Evolutionary conservation across 257 asterid species (phyloP), one percentile per base, ranked within the genome.

Genomic region (Salvia hispanica): DNA sequence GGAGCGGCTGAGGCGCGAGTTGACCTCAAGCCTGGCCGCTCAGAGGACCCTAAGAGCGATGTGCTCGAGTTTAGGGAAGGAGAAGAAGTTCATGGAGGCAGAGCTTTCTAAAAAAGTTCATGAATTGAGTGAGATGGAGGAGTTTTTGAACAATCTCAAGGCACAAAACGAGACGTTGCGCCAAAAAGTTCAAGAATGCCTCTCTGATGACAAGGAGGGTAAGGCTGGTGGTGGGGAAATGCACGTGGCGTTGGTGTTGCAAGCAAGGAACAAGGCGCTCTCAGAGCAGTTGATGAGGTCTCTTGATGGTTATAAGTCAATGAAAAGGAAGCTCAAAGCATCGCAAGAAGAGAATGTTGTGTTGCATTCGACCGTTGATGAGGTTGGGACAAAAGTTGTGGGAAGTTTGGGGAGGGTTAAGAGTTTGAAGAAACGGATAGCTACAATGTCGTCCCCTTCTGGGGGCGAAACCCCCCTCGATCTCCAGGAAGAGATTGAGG

Each of bases 31-130:
- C 80, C 4, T 77, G 71, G 88, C 85, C 10, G 91, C 91, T 1
- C 79, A 84, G 34, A 92, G 81, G 51, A 86, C 78, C 75, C 87
- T 92, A 21, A 84, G 82, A 45, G 74, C 75, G 2, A 74, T 85
- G 94, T 89, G 94, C 72, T 74, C 89, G 0, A 84, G 95, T 60
- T 76, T 87, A 33, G 92, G 92, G 5, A 89, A 83, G 59, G 98
- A 89, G 56, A 92, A 83, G 66, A 90, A 84, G 75, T 84, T 89
- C 5, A 92, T 92, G 90, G 80, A 88, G 0, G 63, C 75, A 1
- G 95, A 92, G 78, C 84, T 92, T 0, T 77, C 88, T 0, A 83
- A 73, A 33, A 89, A 80, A 12, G 88, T 73, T 0, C 94, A 85
- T 5, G 86, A 87, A 57, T 34, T 84, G 69, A 81, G 65, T 44